phyloP scores from a whole-genome alignment of 1,284 basidiomycete species.

The Malassezia equina region DNA sequence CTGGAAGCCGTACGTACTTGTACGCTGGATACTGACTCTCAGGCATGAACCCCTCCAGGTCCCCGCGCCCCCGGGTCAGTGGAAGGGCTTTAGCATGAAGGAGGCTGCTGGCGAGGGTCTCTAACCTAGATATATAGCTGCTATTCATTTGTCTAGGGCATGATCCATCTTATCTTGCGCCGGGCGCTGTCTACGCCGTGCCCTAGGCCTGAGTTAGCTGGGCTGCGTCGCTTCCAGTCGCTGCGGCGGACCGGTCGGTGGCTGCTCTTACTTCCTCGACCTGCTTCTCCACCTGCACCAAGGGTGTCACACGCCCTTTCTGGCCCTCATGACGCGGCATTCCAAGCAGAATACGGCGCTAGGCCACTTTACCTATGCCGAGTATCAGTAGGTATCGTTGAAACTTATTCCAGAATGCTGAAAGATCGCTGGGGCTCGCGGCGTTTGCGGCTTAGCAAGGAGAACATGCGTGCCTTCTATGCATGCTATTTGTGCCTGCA shows the following conservation, averaged over 20 bases:
- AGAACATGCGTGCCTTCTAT: conserved; percentile 15
- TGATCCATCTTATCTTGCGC: neutral
- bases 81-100: conserved; percentile 60
- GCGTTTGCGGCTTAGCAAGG: conserved; percentile 8
- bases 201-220: too few species aligned
- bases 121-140: conserved; percentile 6
- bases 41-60: conserved; percentile 82
- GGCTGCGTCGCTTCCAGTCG: too few species aligned
- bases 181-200: too few species aligned
- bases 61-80: conserved; percentile 69
- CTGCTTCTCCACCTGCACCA: neutral
- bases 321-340: conserved; percentile 12
- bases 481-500: conserved; percentile 18
- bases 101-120: conserved; percentile 41
- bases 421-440: conserved; percentile 18
- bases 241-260: neutral
- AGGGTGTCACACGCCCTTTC: neutral
- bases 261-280: neutral
- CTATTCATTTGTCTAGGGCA: neutral
- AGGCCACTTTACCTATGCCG: conserved; percentile 20
- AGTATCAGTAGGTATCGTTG: conserved; percentile 16
- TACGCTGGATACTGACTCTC: conserved; percentile 11
- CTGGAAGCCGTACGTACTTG: conserved; percentile 81
- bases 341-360: conserved; percentile 17
- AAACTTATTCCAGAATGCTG: conserved; percentile 13